A percentile compares a stretch with the other conserved stretches of the same genome.
Conservation (phyloP, 1,139 yeast species). For the Meyerozyma smithsonii region DNA sequence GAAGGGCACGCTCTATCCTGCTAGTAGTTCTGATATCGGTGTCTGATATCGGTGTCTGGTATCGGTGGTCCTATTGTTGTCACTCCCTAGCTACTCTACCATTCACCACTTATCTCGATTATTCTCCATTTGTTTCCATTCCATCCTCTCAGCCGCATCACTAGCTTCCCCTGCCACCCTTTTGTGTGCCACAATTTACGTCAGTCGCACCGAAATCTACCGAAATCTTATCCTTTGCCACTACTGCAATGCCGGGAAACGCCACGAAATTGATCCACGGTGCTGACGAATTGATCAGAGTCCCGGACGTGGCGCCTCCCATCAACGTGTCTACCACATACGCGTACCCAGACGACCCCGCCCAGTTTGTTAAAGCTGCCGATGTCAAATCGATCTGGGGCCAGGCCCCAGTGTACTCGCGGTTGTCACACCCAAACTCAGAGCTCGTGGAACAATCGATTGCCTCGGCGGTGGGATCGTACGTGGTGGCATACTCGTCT, state of each 20-base stretch:
- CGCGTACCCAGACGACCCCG: slow-evolving; percentile 59
- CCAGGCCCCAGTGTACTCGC: slow-evolving; percentile 50
- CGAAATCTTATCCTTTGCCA: background rate
- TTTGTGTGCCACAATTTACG: too few species aligned
- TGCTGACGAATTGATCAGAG: slow-evolving; percentile 45
- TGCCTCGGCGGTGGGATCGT: slow-evolving; percentile 34
- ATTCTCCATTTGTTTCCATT: too few species aligned
- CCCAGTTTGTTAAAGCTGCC: slow-evolving; percentile 36
- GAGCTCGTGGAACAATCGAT: slow-evolving; percentile 57
- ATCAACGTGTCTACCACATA: slow-evolving; percentile 79
- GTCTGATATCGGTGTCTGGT: too few species aligned
- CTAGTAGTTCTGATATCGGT: too few species aligned
- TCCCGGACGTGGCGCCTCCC: slow-evolving; percentile 68
- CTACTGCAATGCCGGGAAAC: slow-evolving; percentile 42
- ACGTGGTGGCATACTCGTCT: slow-evolving; percentile 62
- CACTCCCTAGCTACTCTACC: too few species aligned
- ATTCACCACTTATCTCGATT: too few species aligned
- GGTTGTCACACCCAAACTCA: slow-evolving; percentile 70
- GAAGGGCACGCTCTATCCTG: too few species aligned
- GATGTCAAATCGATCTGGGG: slow-evolving; percentile 19
- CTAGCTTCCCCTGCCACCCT: too few species aligned
- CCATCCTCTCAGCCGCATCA: too few species aligned
- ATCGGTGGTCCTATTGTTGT: too few species aligned
- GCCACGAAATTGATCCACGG: slow-evolving; percentile 58
- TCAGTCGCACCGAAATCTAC: too few species aligned